These are phyloP conservation scores for Termitomyces sp. DNA, from an alignment of 768 basidiomycete species.

Conservation along the genomic window DNA sequence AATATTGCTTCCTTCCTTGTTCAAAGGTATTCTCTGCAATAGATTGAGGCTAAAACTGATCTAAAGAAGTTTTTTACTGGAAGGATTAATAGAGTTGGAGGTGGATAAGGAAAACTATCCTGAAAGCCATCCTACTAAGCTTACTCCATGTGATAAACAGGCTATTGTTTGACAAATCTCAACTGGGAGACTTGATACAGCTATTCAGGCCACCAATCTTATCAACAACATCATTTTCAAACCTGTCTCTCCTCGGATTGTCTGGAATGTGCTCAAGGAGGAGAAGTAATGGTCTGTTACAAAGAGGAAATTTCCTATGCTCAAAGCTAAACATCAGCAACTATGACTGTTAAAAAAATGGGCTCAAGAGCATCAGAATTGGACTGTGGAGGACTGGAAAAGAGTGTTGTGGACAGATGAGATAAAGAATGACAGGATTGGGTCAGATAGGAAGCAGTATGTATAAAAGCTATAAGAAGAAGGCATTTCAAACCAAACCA, in stretches of 20 bases:
- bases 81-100: too few species aligned
- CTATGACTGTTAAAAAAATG: neutral
- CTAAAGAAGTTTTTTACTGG: too few species aligned
- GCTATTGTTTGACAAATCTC: neutral
- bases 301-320: neutral
- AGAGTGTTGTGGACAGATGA: too few species aligned
- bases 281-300: too few species aligned
- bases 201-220: neutral
- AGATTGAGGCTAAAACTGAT: too few species aligned
- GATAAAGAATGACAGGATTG: too few species aligned
- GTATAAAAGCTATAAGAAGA: neutral
- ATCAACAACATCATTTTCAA: neutral
- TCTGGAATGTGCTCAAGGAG: neutral
- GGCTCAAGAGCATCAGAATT: neutral
- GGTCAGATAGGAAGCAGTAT: too few species aligned
- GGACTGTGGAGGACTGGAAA: too few species aligned
- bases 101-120: too few species aligned
- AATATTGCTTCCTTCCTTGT: too few species aligned
- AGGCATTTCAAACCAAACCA: neutral
- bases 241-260: neutral
- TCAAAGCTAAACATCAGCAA: neutral
- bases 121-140: neutral
- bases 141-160: neutral
- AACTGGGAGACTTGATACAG: neutral
- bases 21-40: too few species aligned